These are phyloP conservation scores for Collybiopsis confluens DNA, from an alignment of 768 basidiomycete species.

Conservation along the genomic window DNA sequence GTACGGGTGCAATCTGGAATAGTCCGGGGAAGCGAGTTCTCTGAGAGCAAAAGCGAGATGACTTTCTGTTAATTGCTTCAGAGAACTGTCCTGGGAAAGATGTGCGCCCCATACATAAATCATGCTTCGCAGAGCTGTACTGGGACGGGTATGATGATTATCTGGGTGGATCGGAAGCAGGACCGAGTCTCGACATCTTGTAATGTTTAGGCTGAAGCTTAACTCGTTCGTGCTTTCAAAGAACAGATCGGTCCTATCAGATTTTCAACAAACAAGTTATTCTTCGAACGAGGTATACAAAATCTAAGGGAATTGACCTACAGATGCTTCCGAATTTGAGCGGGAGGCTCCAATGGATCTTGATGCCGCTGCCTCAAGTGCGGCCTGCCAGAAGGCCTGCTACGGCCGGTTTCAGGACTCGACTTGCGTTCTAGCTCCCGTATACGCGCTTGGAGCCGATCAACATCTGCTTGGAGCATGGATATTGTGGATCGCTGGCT, in stretches of 20 bases:
- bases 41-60: slow-evolving; percentile 8
- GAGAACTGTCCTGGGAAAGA: slow-evolving; percentile 1
- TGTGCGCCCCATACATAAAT: slow-evolving; percentile 12
- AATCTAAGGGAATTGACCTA: no score
- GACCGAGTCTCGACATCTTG: slow-evolving; percentile 29
- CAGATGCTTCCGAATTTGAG: not conserved
- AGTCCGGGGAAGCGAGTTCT: slow-evolving; percentile 22
- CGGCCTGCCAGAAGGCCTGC: slow-evolving; percentile 34
- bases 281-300: not conserved
- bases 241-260: no score
- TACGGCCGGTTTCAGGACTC: slow-evolving; percentile 44
- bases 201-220: slow-evolving; percentile 40
- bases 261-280: no score
- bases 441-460: slow-evolving; percentile 31
- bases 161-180: slow-evolving; percentile 15
- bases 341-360: not conserved
- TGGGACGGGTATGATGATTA: not conserved
- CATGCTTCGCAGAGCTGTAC: not conserved
- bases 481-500: slow-evolving; percentile 31
- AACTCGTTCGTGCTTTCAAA: slow-evolving; percentile 30
- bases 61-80: not conserved
- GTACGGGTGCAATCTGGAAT: slow-evolving; percentile 35
- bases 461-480: slow-evolving; percentile 36
- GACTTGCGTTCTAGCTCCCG: slow-evolving; percentile 38
- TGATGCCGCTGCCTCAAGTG: not conserved